Evolutionary conservation across 345 rosid genomes (phyloP), one percentile per base, ranked within the genome.

Genomic region (Linum tenue): DNA sequence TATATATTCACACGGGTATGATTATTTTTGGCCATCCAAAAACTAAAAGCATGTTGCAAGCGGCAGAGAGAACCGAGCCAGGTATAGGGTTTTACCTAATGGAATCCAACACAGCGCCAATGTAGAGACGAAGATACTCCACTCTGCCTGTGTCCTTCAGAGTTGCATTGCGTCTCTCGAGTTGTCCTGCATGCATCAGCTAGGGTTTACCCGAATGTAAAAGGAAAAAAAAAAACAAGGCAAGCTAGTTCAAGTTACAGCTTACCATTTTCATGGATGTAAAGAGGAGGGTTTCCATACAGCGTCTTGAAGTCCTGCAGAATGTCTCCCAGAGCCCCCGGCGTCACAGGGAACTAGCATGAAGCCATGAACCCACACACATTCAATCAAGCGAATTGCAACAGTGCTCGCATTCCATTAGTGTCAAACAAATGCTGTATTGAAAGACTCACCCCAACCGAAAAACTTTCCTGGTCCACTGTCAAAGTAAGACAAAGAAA

Each of bases 231-330:
- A 39, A 35, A 44, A 15, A 70, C 50, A 55, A 64, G 41, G 77
- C 64, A 55, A 67, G 64, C 64, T 67, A 59, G 42, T 64, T 53
- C 31, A 22, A 22, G 31, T 22, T 22, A 22, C 31, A 22, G 31
- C 31, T 22, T 22, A 82, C 80, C 87, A 39, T 83, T 83, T 75
- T 83, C 83, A 55, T 72, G 69, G 61, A 79, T 79, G 76, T 77
- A 81, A 37, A 84, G 39, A 15, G 82, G 84, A 71, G 79, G 80
- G 56, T 79, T 81, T 69, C 76, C 66, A 65, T 73, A 79, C 38
- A 10, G 61, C 56, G 77, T 69, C 65, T 79, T 79, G 41, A 85
- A n/a, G 72, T 78, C 69, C 72, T 73, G 70, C 62, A 81, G 67
- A 5, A 76, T 62, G 55, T 55, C 17, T 80, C 59, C 69, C 59